Conservation (phyloP, 805 yeast species). For the Zygosaccharomyces pseudorouxii region DNA sequence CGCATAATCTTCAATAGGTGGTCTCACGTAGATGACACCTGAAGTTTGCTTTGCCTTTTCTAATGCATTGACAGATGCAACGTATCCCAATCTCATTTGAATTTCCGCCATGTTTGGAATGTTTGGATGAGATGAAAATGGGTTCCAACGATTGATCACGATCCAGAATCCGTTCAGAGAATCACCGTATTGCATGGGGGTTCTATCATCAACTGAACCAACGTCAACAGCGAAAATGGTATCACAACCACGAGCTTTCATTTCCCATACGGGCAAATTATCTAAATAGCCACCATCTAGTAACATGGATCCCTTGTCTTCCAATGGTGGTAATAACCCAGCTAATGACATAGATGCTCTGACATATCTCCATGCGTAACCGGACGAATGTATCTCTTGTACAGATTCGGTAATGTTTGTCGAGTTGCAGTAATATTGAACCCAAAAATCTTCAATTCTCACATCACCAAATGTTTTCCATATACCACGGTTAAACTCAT, state of each 20-base stretch:
- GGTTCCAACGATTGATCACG: constrained; percentile 78
- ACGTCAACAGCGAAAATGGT: constrained; percentile 91
- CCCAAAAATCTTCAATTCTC: constrained; percentile 95
- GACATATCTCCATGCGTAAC: constrained; percentile 92
- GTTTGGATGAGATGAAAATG: constrained; percentile 80
- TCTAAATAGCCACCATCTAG: constrained; percentile 96
- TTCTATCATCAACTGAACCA: constrained; percentile 88
- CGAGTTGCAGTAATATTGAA: constrained; percentile 80
- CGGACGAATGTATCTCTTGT: constrained; percentile 90
- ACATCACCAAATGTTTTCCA: constrained; percentile 94
- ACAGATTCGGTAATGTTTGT: constrained; percentile 92
- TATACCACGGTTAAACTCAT: constrained; percentile 94
- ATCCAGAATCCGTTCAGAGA: constrained; percentile 93
- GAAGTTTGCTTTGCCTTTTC: constrained; percentile 80
- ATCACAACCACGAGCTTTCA: constrained; percentile 85
- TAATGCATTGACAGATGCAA: constrained; percentile 88
- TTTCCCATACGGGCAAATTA: constrained; percentile 85
- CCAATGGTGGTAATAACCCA: constrained; percentile 78
- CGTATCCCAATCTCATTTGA: constrained; percentile 89
- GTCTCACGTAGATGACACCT: constrained; percentile 83
- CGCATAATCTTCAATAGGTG: constrained; percentile 89
- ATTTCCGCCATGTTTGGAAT: constrained; percentile 94
- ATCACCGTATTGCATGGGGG: constrained; percentile 89
- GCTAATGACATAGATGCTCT: constrained; percentile 97
- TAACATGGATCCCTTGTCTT: constrained; percentile 87